A percentile compares a stretch with the other conserved stretches of the same genome.
Conservation (phyloP, 1,284 basidiomycete genomes). For the Trametes pubescens region DNA sequence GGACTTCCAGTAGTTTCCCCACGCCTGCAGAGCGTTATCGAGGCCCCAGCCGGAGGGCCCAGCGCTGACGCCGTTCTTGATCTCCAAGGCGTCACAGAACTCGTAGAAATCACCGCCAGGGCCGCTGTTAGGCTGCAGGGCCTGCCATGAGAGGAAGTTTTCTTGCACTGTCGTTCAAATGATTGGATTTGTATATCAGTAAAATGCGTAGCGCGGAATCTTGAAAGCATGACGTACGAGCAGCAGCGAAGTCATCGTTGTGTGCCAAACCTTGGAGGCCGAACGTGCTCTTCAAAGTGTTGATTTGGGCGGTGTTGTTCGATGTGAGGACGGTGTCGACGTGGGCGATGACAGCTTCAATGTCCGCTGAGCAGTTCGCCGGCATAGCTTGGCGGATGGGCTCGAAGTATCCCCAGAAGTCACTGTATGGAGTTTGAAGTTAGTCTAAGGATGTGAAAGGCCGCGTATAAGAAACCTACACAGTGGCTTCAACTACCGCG, state of each 20-base stretch:
- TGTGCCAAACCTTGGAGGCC: slow-evolving; percentile 64
- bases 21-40: slow-evolving; percentile 64
- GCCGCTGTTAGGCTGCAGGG: slow-evolving; percentile 54
- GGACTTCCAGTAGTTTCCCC: slow-evolving; percentile 63
- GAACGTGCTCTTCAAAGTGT: slow-evolving; percentile 61
- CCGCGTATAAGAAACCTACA: slow-evolving; percentile 48
- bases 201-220: too few species aligned
- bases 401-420: slow-evolving; percentile 77
- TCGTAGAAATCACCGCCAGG: slow-evolving; percentile 56
- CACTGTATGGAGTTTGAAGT: slow-evolving; percentile 41
- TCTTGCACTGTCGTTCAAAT: slow-evolving; percentile 52
- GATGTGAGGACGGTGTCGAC: slow-evolving; percentile 62
- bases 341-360: slow-evolving; percentile 65
- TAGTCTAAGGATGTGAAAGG: neutral
- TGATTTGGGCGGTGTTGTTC: slow-evolving; percentile 53
- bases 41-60: slow-evolving; percentile 67
- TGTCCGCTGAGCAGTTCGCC: slow-evolving; percentile 73
- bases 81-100: slow-evolving; percentile 78
- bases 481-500: slow-evolving; percentile 72
- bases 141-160: slow-evolving; percentile 63
- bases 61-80: slow-evolving; percentile 66
- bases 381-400: slow-evolving; percentile 74
- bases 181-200: too few species aligned
- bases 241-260: slow-evolving; percentile 68
- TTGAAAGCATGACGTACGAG: slow-evolving; percentile 45